These are phyloP conservation scores for Rhizopus sp. DNA, from an alignment of 371 early-diverging fungal genomes.

Conservation along the genomic window DNA sequence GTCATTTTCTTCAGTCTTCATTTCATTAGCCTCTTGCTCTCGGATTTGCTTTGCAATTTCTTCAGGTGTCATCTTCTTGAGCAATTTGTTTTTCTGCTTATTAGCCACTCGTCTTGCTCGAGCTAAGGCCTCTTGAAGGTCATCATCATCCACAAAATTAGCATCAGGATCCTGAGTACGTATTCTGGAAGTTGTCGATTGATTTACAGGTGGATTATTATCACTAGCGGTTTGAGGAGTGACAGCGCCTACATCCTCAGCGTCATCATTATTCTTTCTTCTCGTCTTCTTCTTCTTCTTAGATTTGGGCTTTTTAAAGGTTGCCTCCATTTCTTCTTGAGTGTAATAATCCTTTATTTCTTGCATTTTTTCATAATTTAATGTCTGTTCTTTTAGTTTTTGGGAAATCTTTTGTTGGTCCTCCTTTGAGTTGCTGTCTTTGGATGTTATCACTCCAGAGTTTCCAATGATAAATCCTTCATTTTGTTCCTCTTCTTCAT, in stretches of 20 bases:
- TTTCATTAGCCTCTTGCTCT: constrained; percentile 25
- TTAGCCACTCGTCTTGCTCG: constrained; percentile 70
- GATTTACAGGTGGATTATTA: neutral
- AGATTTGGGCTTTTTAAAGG: constrained; percentile 80
- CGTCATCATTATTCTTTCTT: constrained; percentile 44
- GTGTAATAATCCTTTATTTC: constrained; percentile 83
- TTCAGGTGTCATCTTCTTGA: constrained; percentile 58
- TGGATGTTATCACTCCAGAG: constrained; percentile 16
- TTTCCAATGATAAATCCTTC: constrained; percentile 53
- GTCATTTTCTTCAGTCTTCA: constrained; percentile 38
- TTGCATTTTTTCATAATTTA: constrained; percentile 66
- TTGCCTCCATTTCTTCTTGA: constrained; percentile 75
- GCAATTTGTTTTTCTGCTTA: constrained; percentile 45
- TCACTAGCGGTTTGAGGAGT: constrained; percentile 17
- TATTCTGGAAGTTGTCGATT: constrained; percentile 1
- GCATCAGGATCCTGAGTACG: constrained; percentile 40
- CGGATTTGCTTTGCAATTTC: constrained; percentile 54
- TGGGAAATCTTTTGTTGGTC: constrained; percentile 54
- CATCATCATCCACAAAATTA: constrained; percentile 94
- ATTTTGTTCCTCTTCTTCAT: constrained; percentile 74
- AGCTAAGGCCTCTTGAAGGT: constrained; percentile 82
- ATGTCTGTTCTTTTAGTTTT: constrained; percentile 60
- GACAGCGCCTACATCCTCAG: constrained; percentile 35
- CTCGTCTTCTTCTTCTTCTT: constrained; percentile 59
- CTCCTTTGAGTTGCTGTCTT: constrained; percentile 20